A percentile compares a stretch with the other conserved stretches of the same genome.
Evolutionary conservation across 2,329 filamentous ascomycete genomes (phyloP).

Genomic region (Aspergillus carbonarius): DNA sequence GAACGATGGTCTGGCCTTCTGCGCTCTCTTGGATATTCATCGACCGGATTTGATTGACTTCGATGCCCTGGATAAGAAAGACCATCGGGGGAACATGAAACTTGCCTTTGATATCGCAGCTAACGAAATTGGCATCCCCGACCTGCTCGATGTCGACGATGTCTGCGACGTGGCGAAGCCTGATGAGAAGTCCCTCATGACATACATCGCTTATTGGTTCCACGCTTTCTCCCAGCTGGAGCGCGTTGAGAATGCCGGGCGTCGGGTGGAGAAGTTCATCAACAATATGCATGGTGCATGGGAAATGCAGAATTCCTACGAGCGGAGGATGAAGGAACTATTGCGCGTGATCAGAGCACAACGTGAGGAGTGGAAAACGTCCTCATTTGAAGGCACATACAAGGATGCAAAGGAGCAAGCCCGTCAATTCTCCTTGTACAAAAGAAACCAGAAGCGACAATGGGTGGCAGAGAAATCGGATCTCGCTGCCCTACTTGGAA

Average conservation of each 20-base stretch:
- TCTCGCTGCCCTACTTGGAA: conserved; percentile 84
- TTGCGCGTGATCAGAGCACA: conserved; percentile 73
- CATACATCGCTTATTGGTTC: conserved; percentile 99
- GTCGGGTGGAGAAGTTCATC: conserved; percentile 96
- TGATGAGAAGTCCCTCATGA: conserved; percentile 96
- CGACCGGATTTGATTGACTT: conserved; percentile 96
- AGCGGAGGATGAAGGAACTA: conserved; percentile 82
- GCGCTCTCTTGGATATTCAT: conserved; percentile 93
- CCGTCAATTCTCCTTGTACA: conserved; percentile 80
- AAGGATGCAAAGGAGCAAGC: conserved; percentile 86
- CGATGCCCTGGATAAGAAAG: conserved; percentile 86
- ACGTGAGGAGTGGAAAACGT: conserved; percentile 71
- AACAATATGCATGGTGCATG: conserved; percentile 98
- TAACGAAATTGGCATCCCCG: conserved; percentile 95
- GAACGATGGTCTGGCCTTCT: conserved; percentile 97
- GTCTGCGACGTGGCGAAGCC: conserved; percentile 95
- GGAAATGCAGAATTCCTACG: conserved; percentile 98
- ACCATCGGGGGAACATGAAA: conserved; percentile 97
- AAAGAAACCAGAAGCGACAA: conserved; percentile 81
- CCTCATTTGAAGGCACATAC: conserved; percentile 89
- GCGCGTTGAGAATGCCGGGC: conserved; percentile 93
- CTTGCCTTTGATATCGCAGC: conserved; percentile 94
- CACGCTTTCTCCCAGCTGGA: conserved; percentile 99
- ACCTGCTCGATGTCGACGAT: conserved; percentile 94
- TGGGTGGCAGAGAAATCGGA: conserved; percentile 99